Evolutionary conservation across 1,284 basidiomycete species (phyloP).

Genomic region (Irpex sp.): DNA sequence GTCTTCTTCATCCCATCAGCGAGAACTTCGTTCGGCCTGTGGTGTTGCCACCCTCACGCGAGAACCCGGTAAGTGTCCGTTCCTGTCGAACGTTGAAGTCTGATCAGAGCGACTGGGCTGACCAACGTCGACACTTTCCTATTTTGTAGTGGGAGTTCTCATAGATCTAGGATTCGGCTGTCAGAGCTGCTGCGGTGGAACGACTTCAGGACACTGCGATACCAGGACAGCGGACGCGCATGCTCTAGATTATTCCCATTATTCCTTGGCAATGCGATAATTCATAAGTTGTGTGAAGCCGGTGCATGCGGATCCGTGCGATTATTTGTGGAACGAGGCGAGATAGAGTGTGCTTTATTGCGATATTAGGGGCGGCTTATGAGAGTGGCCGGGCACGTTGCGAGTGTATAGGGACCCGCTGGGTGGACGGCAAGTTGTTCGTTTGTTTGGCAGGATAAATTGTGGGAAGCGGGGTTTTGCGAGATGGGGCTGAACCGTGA

Average conservation of each 20-base stretch:
- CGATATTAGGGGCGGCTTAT: background rate
- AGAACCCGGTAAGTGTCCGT: conserved; percentile 16
- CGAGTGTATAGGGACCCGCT: background rate
- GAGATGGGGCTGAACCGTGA: background rate
- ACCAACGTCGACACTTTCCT: conserved; percentile 8
- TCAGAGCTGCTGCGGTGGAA: background rate
- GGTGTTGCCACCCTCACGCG: conserved; percentile 20
- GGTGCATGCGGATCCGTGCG: background rate
- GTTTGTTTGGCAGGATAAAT: background rate
- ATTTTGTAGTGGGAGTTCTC: conserved; percentile 13
- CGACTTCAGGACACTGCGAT: background rate
- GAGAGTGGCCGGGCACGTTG: background rate
- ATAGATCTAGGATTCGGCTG: conserved; percentile 5
- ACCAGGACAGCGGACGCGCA: background rate
- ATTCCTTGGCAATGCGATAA: background rate
- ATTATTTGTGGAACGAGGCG: background rate
- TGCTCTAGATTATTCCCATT: background rate
- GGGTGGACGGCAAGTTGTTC: background rate
- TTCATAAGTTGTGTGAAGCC: background rate
- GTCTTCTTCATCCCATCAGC: conserved; percentile 9
- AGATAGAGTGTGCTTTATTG: background rate
- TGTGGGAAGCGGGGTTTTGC: background rate
- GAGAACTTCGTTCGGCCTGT: conserved; percentile 22
- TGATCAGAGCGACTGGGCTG: background rate
- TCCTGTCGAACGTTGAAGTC: background rate